Evolutionary conservation across 1,284 basidiomycete genomes (phyloP).

Genomic region (Acaromyces ingoldii): DNA sequence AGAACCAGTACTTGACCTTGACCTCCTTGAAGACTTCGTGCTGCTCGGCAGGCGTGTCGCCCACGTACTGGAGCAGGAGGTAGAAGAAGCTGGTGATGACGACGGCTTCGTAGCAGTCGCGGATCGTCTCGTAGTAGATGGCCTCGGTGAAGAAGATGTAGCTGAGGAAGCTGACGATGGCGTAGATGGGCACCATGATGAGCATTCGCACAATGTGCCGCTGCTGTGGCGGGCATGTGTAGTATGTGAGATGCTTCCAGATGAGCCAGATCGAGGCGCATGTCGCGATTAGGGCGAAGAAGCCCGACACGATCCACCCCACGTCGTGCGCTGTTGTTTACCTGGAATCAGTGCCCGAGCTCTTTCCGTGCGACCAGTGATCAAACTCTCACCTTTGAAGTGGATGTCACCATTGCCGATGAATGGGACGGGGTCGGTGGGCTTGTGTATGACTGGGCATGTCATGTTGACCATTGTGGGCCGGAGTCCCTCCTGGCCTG

Average conservation of each 20-base stretch:
- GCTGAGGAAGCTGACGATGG: constrained; percentile 63
- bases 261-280: constrained; percentile 25
- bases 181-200: constrained; percentile 74
- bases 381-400: no score
- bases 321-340: constrained; percentile 54
- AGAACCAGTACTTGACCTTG: constrained; percentile 63
- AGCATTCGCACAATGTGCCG: constrained; percentile 60
- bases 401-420: constrained; percentile 62
- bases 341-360: no score
- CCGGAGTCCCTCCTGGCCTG: no score
- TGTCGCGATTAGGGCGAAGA: constrained; percentile 55
- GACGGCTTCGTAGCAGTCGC: constrained; percentile 45
- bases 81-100: constrained; percentile 67
- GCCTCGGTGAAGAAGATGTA: constrained; percentile 61
- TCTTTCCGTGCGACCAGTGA: no score
- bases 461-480: constrained; percentile 27
- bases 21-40: constrained; percentile 59
- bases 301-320: constrained; percentile 67
- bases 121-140: constrained; percentile 46
- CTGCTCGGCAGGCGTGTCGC: constrained; percentile 63
- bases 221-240: constrained; percentile 60
- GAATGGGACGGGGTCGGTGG: constrained; percentile 54
- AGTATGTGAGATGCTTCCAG: constrained; percentile 62
- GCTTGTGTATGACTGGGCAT: constrained; percentile 18
- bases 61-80: constrained; percentile 67